Percentiles rank a stretch among this genome's conserved stretches.
These are phyloP conservation scores for Dothideomycetes sp. DNA, from an alignment of 2,329 filamentous ascomycete genomes.

Conservation along the genomic window DNA sequence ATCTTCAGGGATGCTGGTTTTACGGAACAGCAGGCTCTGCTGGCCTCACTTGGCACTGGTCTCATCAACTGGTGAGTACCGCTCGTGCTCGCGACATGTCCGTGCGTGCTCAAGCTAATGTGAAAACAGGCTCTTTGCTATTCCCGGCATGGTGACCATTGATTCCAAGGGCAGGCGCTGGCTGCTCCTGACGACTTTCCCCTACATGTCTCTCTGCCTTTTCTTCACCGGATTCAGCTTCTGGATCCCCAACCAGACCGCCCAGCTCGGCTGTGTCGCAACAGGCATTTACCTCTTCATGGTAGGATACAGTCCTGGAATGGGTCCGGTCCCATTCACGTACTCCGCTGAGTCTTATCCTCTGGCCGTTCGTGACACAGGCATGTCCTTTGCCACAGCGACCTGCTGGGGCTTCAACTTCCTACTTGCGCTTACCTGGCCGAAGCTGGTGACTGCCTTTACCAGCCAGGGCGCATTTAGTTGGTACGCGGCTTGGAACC, in stretches of 20 bases:
- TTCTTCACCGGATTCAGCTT: slow-evolving; percentile 42
- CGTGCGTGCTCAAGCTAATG: too few relatives aligned
- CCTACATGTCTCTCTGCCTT: slow-evolving; percentile 34
- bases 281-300: slow-evolving; percentile 34
- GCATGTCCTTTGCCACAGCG: slow-evolving; percentile 36
- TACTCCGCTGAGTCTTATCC: slow-evolving; percentile 33
- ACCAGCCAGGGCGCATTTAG: slow-evolving; percentile 40
- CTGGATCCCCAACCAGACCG: slow-evolving; percentile 12
- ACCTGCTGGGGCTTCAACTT: slow-evolving; percentile 37
- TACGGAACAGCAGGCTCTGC: slow-evolving; percentile 13
- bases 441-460: slow-evolving; percentile 34
- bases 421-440: slow-evolving; percentile 39
- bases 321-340: slow-evolving; percentile 32
- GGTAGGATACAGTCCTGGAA: slow-evolving; percentile 38
- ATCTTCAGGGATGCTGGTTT: slow-evolving; percentile 20
- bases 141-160: slow-evolving; percentile 31
- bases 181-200: slow-evolving; percentile 32
- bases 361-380: slow-evolving; percentile 32
- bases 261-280: slow-evolving; percentile 26
- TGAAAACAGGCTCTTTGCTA: too few relatives aligned
- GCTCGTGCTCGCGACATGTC: too few relatives aligned
- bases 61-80: slow-evolving; percentile 20
- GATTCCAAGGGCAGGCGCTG: slow-evolving; percentile 33
- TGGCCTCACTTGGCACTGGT: slow-evolving; percentile 21
- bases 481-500: slow-evolving; percentile 47